phyloP scores from a whole-genome alignment of 1,139 yeast genomes.

The Debaryomyces sp. region DNA sequence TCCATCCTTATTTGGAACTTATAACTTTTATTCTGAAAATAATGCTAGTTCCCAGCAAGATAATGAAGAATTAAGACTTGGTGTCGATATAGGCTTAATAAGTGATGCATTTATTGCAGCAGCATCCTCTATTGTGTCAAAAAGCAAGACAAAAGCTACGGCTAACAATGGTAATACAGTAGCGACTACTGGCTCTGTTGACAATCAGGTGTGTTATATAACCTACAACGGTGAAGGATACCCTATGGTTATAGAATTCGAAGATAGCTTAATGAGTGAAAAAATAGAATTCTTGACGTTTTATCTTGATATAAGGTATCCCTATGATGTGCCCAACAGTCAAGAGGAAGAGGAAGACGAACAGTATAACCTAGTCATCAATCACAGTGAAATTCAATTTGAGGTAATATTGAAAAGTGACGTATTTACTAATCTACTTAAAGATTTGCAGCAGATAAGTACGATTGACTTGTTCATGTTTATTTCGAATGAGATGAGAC shows the following conservation, averaged over 20 bases:
- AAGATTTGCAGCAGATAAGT: slow-evolving; percentile 66
- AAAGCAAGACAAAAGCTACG: slow-evolving; percentile 7
- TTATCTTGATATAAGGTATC: slow-evolving; percentile 44
- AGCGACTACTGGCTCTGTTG: slow-evolving; percentile 19
- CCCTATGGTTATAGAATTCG: slow-evolving; percentile 72
- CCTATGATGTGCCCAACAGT: slow-evolving; percentile 27
- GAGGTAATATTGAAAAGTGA: slow-evolving; percentile 73
- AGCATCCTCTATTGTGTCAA: slow-evolving; percentile 16
- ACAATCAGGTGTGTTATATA: slow-evolving; percentile 31
- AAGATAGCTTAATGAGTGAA: slow-evolving; percentile 70
- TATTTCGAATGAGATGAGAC: slow-evolving; percentile 24
- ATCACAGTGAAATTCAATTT: slow-evolving; percentile 52
- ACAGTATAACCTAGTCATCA: slow-evolving; percentile 33
- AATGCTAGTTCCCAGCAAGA: slow-evolving; percentile 12
- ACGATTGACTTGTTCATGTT: slow-evolving; percentile 63
- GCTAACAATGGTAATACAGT: slow-evolving; percentile 8
- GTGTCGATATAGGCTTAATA: slow-evolving; percentile 40
- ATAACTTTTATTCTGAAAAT: slow-evolving; percentile 22
- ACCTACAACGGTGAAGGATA: slow-evolving; percentile 55
- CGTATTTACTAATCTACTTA: slow-evolving; percentile 62
- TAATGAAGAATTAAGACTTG: slow-evolving; percentile 31
- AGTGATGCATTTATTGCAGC: slow-evolving; percentile 39
- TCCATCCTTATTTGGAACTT: slow-evolving; percentile 37
- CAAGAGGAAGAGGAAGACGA: slow-evolving; percentile 32
- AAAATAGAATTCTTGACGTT: slow-evolving; percentile 69